Conservation (phyloP, 2,329 filamentous ascomycete genomes). For the Orbilia javanica region DNA sequence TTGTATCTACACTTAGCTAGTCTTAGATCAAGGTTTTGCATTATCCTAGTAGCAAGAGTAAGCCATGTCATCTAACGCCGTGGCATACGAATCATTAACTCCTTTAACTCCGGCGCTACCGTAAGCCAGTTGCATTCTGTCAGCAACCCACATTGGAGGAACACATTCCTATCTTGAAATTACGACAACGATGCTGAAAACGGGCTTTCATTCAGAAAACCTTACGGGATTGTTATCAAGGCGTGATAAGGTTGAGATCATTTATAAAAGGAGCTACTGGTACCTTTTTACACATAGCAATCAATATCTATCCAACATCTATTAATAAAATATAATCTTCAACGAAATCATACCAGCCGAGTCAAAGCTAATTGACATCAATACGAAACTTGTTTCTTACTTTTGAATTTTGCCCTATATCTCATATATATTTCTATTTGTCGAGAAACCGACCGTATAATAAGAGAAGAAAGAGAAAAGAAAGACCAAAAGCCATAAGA, state of each 20-base stretch:
- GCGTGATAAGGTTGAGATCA: background rate
- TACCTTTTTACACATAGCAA: too few species aligned
- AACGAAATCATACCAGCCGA: too few species aligned
- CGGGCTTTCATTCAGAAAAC: background rate
- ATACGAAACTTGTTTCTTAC: too few species aligned
- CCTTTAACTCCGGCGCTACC: slow-evolving; percentile 5
- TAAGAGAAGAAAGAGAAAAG: background rate
- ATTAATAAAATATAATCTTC: too few species aligned
- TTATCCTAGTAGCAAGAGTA: background rate
- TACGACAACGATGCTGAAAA: background rate
- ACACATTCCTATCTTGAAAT: slow-evolving; percentile 13
- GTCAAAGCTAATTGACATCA: too few species aligned
- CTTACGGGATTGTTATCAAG: background rate
- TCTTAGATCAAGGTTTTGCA: too few species aligned
- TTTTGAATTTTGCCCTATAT: too few species aligned
- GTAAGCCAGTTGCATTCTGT: slow-evolving; percentile 13
- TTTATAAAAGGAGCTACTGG: background rate
- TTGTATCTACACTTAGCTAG: too few species aligned
- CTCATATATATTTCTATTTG: background rate
- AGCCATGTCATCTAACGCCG: slow-evolving; percentile 14
- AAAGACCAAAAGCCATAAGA: background rate
- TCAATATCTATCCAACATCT: too few species aligned
- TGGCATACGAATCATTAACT: background rate
- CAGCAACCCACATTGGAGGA: background rate
- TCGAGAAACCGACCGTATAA: too few species aligned